phyloP scores from a whole-genome alignment of 2,329 filamentous ascomycete species.

The Hypoxylon sp. region DNA sequence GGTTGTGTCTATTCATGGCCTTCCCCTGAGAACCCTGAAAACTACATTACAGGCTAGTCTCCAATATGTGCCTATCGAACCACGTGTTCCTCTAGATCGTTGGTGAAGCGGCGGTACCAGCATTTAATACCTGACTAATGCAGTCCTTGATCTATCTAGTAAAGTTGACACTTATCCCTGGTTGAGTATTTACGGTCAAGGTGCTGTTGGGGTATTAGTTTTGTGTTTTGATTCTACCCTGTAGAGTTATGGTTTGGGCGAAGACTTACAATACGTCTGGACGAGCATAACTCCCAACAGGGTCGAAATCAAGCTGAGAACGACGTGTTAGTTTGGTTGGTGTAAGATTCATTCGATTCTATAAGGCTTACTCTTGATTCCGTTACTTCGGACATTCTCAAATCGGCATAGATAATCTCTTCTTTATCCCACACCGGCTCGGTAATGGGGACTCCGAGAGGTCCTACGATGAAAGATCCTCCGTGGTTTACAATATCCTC shows the following conservation, averaged over 20 bases:
- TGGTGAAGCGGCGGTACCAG: slow-evolving; percentile 8
- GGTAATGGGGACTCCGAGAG: slow-evolving; percentile 57
- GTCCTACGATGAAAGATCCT: slow-evolving; percentile 60
- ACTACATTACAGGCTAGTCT: slow-evolving; percentile 28
- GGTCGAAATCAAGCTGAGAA: slow-evolving; percentile 60
- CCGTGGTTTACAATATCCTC: slow-evolving; percentile 59
- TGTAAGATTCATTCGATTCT: slow-evolving; percentile 4
- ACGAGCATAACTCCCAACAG: slow-evolving; percentile 59
- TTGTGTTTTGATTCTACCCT: neutral
- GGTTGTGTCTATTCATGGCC: slow-evolving; percentile 26
- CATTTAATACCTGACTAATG: slow-evolving; percentile 2
- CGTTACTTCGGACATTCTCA: slow-evolving; percentile 55
- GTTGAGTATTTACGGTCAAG: slow-evolving; percentile 54
- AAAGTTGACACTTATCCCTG: slow-evolving; percentile 53
- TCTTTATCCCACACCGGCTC: slow-evolving; percentile 60
- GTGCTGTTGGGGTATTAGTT: slow-evolving; percentile 37
- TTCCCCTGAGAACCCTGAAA: slow-evolving; percentile 17
- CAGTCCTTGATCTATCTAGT: slow-evolving; percentile 28
- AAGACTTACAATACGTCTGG: slow-evolving; percentile 59
- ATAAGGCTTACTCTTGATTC: slow-evolving; percentile 56
- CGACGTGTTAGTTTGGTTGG: slow-evolving; percentile 22
- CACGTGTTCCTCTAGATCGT: slow-evolving; percentile 28
- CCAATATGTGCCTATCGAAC: slow-evolving; percentile 10
- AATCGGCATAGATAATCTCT: slow-evolving; percentile 57
- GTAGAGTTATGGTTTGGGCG: neutral